These are phyloP conservation scores for Diaporthe velutina DNA, from an alignment of 2,329 filamentous ascomycete genomes.

Conservation along the genomic window DNA sequence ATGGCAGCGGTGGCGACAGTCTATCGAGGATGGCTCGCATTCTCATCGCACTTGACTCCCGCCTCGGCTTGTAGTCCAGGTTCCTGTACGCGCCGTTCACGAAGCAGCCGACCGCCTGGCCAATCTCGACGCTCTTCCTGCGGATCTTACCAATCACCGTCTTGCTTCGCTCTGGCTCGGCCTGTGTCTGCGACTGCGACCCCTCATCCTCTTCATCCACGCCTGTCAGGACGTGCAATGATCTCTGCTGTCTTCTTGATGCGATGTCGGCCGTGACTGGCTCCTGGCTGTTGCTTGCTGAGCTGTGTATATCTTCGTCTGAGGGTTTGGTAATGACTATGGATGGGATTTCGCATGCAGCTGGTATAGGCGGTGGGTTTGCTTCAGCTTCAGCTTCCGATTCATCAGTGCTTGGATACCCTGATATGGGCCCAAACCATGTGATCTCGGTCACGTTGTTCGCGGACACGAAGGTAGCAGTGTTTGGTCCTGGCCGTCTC, in stretches of 20 bases:
- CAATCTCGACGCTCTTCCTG: constrained; percentile 33
- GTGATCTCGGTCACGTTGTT: constrained; percentile 34
- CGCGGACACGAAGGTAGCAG: constrained; percentile 22
- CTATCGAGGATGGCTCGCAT: constrained; percentile 34
- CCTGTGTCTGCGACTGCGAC: not conserved
- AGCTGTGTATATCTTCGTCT: not conserved
- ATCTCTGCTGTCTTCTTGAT: not conserved
- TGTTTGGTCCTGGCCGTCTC: not conserved
- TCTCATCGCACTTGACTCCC: constrained; percentile 28
- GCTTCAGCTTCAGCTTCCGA: not conserved
- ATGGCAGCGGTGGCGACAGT: constrained; percentile 21
- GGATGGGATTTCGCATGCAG: not conserved
- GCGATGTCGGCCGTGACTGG: not conserved
- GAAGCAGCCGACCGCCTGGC: constrained; percentile 27
- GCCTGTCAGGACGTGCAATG: not conserved
- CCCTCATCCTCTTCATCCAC: constrained; percentile 1
- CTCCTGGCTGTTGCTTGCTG: not conserved
- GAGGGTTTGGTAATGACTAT: not conserved
- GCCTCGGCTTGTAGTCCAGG: constrained; percentile 34
- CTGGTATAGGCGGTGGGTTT: not conserved
- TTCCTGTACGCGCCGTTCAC: constrained; percentile 38
- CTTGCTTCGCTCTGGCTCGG: not conserved
- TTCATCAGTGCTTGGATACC: constrained; percentile 11
- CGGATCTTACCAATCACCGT: constrained; percentile 24
- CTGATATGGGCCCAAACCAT: constrained; percentile 27